Evolutionary conservation across 768 basidiomycete species (phyloP).

Genomic region (Mycena floridula): DNA sequence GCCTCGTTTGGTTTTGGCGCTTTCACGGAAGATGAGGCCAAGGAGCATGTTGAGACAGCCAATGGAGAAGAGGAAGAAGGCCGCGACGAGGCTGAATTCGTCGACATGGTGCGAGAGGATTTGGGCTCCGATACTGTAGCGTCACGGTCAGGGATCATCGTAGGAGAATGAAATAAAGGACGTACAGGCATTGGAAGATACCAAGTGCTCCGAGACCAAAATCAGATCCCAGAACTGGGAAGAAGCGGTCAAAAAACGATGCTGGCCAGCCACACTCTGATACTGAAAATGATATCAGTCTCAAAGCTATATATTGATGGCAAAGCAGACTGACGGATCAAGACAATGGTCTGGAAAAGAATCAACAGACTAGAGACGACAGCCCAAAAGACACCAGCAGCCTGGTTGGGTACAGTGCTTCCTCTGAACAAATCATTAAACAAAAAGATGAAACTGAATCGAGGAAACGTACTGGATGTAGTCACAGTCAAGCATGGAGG

Average conservation of each 20-base stretch:
- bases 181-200: slow-evolving; percentile 79
- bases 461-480: slow-evolving; percentile 63
- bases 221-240: slow-evolving; percentile 78
- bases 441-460: neutral
- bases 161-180: slow-evolving; percentile 10
- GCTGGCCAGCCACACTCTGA: slow-evolving; percentile 82
- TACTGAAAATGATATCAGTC: slow-evolving; percentile 20
- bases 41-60: slow-evolving; percentile 85
- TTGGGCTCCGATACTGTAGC: slow-evolving; percentile 55
- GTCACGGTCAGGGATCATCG: neutral
- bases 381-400: slow-evolving; percentile 89
- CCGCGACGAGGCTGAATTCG: slow-evolving; percentile 83
- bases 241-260: slow-evolving; percentile 73
- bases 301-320: neutral
- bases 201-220: slow-evolving; percentile 89
- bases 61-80: slow-evolving; percentile 86
- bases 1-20: slow-evolving; percentile 55
- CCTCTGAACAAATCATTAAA: slow-evolving; percentile 28
- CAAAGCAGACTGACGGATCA: slow-evolving; percentile 33
- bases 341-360: slow-evolving; percentile 75
- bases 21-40: slow-evolving; percentile 66
- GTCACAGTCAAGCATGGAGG: slow-evolving; percentile 49
- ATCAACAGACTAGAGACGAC: slow-evolving; percentile 85
- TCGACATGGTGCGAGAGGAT: slow-evolving; percentile 78
- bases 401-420: slow-evolving; percentile 87